A percentile compares a stretch with the other conserved stretches of the same genome.
Conservation (phyloP, 805 yeast genomes). For the Spathaspora girioi region DNA sequence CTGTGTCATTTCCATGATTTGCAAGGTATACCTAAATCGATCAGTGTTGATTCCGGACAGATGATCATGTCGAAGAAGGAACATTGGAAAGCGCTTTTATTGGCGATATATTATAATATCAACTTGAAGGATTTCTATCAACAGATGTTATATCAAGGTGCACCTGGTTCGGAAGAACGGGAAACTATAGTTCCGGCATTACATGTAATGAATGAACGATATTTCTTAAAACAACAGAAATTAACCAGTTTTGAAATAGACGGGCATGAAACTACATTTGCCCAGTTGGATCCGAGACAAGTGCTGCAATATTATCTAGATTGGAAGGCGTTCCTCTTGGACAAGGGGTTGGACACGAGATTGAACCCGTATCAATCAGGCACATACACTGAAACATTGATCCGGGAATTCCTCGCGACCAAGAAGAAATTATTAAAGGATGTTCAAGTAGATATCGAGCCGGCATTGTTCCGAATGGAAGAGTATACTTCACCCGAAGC, state of each 20-base stretch:
- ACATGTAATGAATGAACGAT: conserved; percentile 31
- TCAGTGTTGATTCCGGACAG: conserved; percentile 34
- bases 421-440: conserved; percentile 7
- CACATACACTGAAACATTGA: conserved; percentile 20
- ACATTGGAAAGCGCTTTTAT: conserved; percentile 26
- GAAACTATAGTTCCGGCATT: conserved; percentile 38
- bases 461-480: conserved; percentile 3
- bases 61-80: conserved; percentile 30
- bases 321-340: conserved; percentile 25
- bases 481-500: conserved; percentile 19
- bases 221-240: conserved; percentile 20
- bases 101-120: conserved; percentile 32
- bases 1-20: conserved; percentile 29
- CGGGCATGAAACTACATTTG: conserved; percentile 25
- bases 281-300: conserved; percentile 28
- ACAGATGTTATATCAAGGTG: conserved; percentile 32
- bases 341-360: conserved; percentile 22
- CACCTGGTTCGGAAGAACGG: conserved; percentile 25
- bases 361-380: conserved; percentile 28
- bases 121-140: conserved; percentile 27
- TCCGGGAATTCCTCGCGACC: conserved; percentile 15
- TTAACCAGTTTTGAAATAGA: conserved; percentile 13
- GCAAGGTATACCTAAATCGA: conserved; percentile 25
- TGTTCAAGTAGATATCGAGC: conserved; percentile 6
- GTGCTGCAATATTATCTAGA: conserved; percentile 13